phyloP scores from a whole-genome alignment of 306 rosid genomes.

The Prunus armeniaca region DNA sequence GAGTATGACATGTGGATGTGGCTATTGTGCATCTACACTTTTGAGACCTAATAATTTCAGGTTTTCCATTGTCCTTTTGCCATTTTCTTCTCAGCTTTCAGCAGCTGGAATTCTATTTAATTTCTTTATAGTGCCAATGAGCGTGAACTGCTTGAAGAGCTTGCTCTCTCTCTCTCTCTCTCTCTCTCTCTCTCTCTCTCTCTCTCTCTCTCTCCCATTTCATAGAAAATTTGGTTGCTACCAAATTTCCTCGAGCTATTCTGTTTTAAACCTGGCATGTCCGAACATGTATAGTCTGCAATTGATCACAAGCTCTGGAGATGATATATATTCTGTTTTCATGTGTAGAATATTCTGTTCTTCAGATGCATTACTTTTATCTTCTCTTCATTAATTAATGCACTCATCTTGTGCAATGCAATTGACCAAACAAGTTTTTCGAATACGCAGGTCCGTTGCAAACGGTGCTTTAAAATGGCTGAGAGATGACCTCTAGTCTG shows the following conservation, averaged over 20 bases:
- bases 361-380: slow-evolving; percentile 13
- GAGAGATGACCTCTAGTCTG: slow-evolving; percentile 70
- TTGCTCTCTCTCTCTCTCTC: slow-evolving; percentile 51
- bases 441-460: slow-evolving; percentile 67
- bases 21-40: background rate
- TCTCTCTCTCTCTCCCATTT: no score
- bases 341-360: background rate
- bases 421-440: slow-evolving; percentile 7
- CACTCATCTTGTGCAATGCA: background rate
- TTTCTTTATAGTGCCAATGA: slow-evolving; percentile 56
- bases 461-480: slow-evolving; percentile 90
- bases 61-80: background rate
- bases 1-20: background rate
- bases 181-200: slow-evolving; percentile 20
- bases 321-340: background rate
- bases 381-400: background rate
- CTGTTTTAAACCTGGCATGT: background rate
- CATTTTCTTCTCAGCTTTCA: background rate
- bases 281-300: background rate
- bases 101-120: background rate
- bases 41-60: background rate
- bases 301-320: background rate
- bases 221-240: background rate
- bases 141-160: slow-evolving; percentile 83
- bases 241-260: background rate